Evolutionary conservation across 129 eudicot species (phyloP).

Genomic region (Arctium minus): DNA sequence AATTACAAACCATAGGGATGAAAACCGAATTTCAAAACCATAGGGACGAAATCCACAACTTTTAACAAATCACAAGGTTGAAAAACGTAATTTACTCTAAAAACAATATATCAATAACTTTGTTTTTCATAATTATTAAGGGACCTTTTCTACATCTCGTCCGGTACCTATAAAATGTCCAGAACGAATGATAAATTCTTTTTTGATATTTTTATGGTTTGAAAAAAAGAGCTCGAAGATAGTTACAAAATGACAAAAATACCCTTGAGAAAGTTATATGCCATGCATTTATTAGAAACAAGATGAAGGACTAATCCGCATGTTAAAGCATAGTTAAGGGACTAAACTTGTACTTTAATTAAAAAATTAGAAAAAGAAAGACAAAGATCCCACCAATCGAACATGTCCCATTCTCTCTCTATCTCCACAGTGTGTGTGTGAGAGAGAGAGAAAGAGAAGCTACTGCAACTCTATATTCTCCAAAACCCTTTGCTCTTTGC

Average conservation of each 20-base stretch:
- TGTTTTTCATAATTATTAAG: no score
- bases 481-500: constrained; percentile 5
- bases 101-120: no score
- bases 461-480: constrained; percentile 3
- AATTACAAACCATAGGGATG: no score
- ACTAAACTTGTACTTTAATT: neutral
- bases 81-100: no score
- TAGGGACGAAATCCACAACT: no score
- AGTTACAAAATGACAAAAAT: neutral
- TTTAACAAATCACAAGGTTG: no score
- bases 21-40: no score
- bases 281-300: no score
- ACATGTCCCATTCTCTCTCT: constrained; percentile 7
- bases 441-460: neutral
- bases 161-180: no score
- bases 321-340: neutral
- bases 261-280: neutral
- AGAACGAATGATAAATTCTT: no score
- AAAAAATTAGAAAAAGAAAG: neutral
- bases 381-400: constrained; percentile 26
- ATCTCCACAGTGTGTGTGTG: neutral
- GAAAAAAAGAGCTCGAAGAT: neutral
- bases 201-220: no score
- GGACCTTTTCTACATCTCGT: no score
- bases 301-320: neutral